These are phyloP conservation scores for Sporopachydermia lactativora DNA, from an alignment of 805 yeast species.

Conservation along the genomic window DNA sequence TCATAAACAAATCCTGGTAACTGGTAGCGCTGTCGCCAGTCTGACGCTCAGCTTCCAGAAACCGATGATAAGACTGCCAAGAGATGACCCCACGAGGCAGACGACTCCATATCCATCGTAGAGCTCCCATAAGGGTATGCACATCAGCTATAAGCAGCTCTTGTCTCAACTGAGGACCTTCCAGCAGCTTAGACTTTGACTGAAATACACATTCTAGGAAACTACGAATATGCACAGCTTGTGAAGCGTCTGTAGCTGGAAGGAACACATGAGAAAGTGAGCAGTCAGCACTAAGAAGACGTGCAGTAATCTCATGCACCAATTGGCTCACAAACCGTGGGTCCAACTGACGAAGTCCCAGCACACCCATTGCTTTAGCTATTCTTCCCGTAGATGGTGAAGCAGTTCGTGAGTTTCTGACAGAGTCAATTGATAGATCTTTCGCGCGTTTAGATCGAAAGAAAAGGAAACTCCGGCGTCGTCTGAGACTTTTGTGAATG, in stretches of 20 bases:
- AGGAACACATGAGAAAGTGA: not conserved
- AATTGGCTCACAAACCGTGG: too few relatives aligned
- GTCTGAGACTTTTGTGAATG: too few relatives aligned
- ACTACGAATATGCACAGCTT: not conserved
- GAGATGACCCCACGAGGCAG: slow-evolving; percentile 1
- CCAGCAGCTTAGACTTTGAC: not conserved
- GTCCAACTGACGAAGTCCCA: too few relatives aligned
- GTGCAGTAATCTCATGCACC: slow-evolving; percentile 15
- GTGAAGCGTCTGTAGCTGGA: not conserved
- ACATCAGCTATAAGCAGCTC: not conserved
- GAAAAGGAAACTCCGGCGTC: too few relatives aligned
- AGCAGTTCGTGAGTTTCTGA: too few relatives aligned
- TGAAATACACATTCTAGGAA: not conserved
- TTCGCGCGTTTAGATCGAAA: too few relatives aligned
- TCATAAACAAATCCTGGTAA: not conserved
- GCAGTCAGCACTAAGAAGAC: not conserved
- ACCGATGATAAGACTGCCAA: slow-evolving; percentile 2
- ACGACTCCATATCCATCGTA: slow-evolving; percentile 2
- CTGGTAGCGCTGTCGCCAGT: not conserved
- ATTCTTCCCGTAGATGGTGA: too few relatives aligned
- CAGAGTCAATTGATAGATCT: too few relatives aligned
- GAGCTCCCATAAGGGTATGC: slow-evolving; percentile 1
- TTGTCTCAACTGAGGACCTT: not conserved
- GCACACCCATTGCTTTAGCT: too few relatives aligned
- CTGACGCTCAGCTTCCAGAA: not conserved